phyloP scores from a whole-genome alignment of 805 yeast genomes.

The Metahyphopichia silvanorum region DNA sequence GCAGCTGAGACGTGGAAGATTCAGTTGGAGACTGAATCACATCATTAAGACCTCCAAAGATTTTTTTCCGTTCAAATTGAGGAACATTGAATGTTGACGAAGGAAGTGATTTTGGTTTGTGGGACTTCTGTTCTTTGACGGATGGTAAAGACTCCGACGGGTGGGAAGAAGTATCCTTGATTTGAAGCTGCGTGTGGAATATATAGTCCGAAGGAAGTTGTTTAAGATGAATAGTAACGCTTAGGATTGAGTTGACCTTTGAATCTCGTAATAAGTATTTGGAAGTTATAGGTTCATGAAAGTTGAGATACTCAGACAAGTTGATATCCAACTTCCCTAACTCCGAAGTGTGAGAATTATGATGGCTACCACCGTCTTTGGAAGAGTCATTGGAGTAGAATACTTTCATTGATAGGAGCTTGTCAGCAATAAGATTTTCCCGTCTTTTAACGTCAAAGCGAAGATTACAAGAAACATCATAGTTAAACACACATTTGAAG shows the following conservation, averaged over 20 bases:
- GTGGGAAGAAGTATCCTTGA: constrained; percentile 21
- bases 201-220: constrained; percentile 37
- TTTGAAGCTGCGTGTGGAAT: constrained; percentile 40
- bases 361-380: constrained; percentile 6
- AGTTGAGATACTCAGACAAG: constrained; percentile 66
- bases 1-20: background rate
- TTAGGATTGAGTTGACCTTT: constrained; percentile 78
- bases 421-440: constrained; percentile 38
- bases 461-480: constrained; percentile 31
- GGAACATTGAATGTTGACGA: constrained; percentile 43
- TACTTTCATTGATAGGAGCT: constrained; percentile 37
- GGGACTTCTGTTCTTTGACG: background rate
- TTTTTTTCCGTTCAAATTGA: constrained; percentile 38
- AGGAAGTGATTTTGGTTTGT: constrained; percentile 8
- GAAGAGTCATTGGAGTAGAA: constrained; percentile 29
- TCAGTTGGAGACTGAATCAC: constrained; percentile 16
- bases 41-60: constrained; percentile 51
- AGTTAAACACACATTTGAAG: constrained; percentile 39
- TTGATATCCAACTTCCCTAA: constrained; percentile 70
- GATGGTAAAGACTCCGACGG: constrained; percentile 1
- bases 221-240: constrained; percentile 52
- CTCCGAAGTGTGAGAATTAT: constrained; percentile 27
- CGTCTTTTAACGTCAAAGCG: constrained; percentile 38
- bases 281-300: constrained; percentile 48
- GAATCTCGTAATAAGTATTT: constrained; percentile 73